These are phyloP conservation scores for Nidula niveotomentosa DNA, from an alignment of 1,284 basidiomycete species.

Conservation along the genomic window DNA sequence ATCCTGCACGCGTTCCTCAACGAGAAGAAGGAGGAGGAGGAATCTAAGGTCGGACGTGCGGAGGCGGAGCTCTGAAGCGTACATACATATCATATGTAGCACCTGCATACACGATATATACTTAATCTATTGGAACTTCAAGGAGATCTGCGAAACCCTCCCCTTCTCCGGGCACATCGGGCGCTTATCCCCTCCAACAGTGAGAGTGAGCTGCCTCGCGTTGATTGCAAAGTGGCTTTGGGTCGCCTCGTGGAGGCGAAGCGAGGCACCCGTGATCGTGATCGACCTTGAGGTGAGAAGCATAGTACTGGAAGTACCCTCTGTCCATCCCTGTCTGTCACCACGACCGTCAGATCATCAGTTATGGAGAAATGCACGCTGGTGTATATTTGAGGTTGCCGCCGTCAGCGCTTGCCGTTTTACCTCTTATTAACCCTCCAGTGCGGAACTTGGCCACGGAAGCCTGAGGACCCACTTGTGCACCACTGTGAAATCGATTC, in stretches of 20 bases:
- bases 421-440: too few relatives aligned
- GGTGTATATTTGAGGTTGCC: too few relatives aligned
- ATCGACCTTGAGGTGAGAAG: conserved; percentile 19
- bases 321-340: too few relatives aligned
- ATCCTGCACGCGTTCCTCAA: conserved; percentile 75
- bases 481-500: too few relatives aligned
- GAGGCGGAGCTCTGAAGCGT: conserved; percentile 40
- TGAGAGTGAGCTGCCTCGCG: conserved; percentile 9
- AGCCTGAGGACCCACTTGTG: too few relatives aligned
- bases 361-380: too few relatives aligned
- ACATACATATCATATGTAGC: background rate
- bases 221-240: conserved; percentile 8
- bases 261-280: conserved; percentile 5
- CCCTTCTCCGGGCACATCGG: conserved; percentile 1
- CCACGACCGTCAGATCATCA: too few relatives aligned
- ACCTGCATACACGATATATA: background rate
- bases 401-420: too few relatives aligned
- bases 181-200: background rate
- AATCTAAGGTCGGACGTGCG: conserved; percentile 40
- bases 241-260: conserved; percentile 20
- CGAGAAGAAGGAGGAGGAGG: conserved; percentile 43
- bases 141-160: too few relatives aligned
- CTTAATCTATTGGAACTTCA: background rate
- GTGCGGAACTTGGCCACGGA: too few relatives aligned
- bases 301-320: too few relatives aligned